phyloP scores from a whole-genome alignment of 1,284 basidiomycete species.

The Trametes versicolor region DNA sequence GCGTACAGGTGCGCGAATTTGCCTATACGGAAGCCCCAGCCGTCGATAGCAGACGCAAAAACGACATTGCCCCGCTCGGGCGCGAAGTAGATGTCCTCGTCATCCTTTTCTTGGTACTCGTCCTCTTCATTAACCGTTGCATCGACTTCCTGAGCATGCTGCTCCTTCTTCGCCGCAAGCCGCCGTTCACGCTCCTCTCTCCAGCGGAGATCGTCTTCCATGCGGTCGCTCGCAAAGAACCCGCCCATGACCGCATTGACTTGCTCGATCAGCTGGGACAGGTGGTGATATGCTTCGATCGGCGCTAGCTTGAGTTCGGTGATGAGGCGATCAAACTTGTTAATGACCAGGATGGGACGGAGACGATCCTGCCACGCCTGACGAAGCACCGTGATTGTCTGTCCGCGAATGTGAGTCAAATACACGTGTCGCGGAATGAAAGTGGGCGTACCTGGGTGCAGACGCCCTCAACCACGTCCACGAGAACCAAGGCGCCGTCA shows the following conservation, averaged over 20 bases:
- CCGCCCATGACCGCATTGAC: constrained; percentile 98
- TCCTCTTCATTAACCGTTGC: constrained; percentile 64
- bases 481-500: constrained; percentile 96
- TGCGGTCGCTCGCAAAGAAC: constrained; percentile 96
- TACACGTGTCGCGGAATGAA: constrained; percentile 3
- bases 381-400: constrained; percentile 95
- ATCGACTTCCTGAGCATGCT: constrained; percentile 72
- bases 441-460: constrained; percentile 83
- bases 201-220: constrained; percentile 97
- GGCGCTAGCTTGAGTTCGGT: constrained; percentile 95
- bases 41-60: constrained; percentile 96
- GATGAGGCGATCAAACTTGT: constrained; percentile 96
- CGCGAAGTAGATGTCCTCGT: constrained; percentile 98
- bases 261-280: constrained; percentile 93
- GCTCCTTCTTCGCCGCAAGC: constrained; percentile 77
- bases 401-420: not conserved
- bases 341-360: constrained; percentile 94
- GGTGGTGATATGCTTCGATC: constrained; percentile 94
- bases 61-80: constrained; percentile 97
- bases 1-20: constrained; percentile 96
- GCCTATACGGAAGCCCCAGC: constrained; percentile 97
- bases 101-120: constrained; percentile 92
- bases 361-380: constrained; percentile 96
- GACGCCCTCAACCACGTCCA: constrained; percentile 98
- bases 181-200: constrained; percentile 90